phyloP scores from a whole-genome alignment of 192 early-diverging fungal genomes.

The Coemansia sp. region DNA sequence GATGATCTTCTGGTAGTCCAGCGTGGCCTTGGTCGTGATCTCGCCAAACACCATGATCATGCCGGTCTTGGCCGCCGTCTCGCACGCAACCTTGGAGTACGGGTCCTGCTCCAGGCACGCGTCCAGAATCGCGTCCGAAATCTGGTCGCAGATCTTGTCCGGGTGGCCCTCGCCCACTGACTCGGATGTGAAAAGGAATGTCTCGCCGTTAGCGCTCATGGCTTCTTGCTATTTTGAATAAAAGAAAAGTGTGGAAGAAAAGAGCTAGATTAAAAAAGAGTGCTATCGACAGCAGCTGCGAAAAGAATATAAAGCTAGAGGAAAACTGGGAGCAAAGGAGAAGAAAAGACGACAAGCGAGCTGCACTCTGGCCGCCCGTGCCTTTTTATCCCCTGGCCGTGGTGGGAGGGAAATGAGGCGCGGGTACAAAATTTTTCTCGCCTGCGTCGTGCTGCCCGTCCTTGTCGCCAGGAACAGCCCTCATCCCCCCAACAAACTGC shows the following conservation, averaged over 20 bases:
- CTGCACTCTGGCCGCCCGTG: background rate
- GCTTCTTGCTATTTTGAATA: background rate
- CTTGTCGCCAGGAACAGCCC: background rate
- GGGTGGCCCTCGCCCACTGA: constrained; percentile 99
- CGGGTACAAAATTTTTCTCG: background rate
- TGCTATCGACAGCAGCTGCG: too few species aligned
- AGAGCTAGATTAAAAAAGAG: too few species aligned
- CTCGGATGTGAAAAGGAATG: constrained; percentile 99
- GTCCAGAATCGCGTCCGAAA: constrained; percentile 98
- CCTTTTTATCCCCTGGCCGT: background rate
- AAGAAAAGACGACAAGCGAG: background rate
- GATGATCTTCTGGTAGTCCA: constrained; percentile 99
- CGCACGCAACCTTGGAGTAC: constrained; percentile 98
- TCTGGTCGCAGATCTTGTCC: constrained; percentile 99
- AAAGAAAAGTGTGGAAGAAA: background rate
- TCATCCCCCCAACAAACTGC: constrained; percentile 3
- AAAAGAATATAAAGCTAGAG: background rate
- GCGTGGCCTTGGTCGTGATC: constrained; percentile 96
- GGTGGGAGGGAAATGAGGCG: background rate
- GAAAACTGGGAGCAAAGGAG: background rate
- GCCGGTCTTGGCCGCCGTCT: constrained; percentile 99
- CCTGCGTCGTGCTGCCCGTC: too few species aligned
- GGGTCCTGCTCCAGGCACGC: constrained; percentile 91
- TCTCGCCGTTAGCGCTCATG: constrained; percentile 60
- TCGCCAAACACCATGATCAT: constrained; percentile 99